These are phyloP conservation scores for Colletotrichum higginsianum DNA, from an alignment of 2,329 filamentous ascomycete genomes.

Conservation along the genomic window DNA sequence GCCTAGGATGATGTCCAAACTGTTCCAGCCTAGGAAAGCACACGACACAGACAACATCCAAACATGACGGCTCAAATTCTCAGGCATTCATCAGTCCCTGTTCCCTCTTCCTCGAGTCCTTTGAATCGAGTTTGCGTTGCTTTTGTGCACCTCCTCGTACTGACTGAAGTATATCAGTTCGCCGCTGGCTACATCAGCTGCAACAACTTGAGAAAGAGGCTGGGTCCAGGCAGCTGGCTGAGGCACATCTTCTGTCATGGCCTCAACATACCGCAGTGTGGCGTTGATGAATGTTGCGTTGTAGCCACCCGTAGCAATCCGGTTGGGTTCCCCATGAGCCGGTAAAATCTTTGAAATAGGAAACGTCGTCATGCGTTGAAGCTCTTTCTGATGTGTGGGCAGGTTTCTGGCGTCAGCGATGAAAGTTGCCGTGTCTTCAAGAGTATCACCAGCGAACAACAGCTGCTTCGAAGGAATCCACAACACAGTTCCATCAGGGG, in stretches of 20 bases:
- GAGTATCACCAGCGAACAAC: slow-evolving; percentile 35
- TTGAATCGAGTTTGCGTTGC: slow-evolving; percentile 31
- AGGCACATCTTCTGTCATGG: slow-evolving; percentile 37
- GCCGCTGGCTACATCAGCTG: slow-evolving; percentile 28
- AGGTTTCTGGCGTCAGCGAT: slow-evolving; percentile 31
- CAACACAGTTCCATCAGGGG: slow-evolving; percentile 33
- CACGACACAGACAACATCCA: background rate
- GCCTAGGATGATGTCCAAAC: background rate
- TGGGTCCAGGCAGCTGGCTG: slow-evolving; percentile 33
- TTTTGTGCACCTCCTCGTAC: slow-evolving; percentile 40
- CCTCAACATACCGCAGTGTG: slow-evolving; percentile 32
- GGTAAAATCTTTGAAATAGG: slow-evolving; percentile 38
- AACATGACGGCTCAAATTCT: no score
- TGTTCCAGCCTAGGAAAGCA: no score
- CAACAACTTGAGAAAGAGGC: slow-evolving; percentile 36
- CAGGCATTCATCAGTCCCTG: background rate
- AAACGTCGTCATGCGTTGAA: slow-evolving; percentile 27
- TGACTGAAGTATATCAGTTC: slow-evolving; percentile 39
- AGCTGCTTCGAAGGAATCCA: slow-evolving; percentile 39
- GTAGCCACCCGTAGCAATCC: slow-evolving; percentile 34
- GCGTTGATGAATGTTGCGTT: slow-evolving; percentile 39
- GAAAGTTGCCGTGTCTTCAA: slow-evolving; percentile 39
- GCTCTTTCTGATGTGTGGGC: slow-evolving; percentile 31
- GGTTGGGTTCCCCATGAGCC: slow-evolving; percentile 32
- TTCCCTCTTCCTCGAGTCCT: slow-evolving; percentile 8